These are phyloP conservation scores for Russula compacta DNA, from an alignment of 768 basidiomycete genomes.

Conservation along the genomic window DNA sequence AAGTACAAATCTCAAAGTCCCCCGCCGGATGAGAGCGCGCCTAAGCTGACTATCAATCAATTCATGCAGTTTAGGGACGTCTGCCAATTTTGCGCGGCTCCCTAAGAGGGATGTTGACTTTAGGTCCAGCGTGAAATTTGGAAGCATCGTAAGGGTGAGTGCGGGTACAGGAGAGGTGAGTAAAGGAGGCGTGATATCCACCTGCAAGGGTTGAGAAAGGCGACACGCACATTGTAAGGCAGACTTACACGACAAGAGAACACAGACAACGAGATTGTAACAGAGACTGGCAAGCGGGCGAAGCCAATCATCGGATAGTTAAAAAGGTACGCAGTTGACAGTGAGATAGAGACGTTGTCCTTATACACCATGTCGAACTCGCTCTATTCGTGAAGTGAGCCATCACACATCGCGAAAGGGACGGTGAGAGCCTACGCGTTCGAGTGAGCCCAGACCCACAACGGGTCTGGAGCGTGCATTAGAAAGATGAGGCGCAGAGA, in stretches of 20 bases:
- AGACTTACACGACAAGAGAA: slow-evolving; percentile 57
- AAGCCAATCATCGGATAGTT: slow-evolving; percentile 80
- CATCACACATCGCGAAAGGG: not conserved
- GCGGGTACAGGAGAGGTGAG: slow-evolving; percentile 45
- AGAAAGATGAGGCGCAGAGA: slow-evolving; percentile 67
- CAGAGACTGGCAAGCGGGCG: slow-evolving; percentile 71
- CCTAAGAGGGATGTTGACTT: slow-evolving; percentile 89
- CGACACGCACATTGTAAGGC: not conserved
- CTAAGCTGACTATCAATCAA: slow-evolving; percentile 70
- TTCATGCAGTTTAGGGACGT: slow-evolving; percentile 96
- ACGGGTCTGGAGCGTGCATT: slow-evolving; percentile 50
- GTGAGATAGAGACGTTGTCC: slow-evolving; percentile 75
- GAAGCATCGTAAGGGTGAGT: slow-evolving; percentile 65
- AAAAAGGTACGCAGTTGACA: slow-evolving; percentile 75
- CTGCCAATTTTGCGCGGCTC: slow-evolving; percentile 92
- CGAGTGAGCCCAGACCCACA: slow-evolving; percentile 21
- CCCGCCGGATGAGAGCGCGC: slow-evolving; percentile 29
- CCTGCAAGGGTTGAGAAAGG: slow-evolving; percentile 32
- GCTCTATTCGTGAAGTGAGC: slow-evolving; percentile 39
- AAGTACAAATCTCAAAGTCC: slow-evolving; percentile 58
- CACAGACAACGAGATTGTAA: slow-evolving; percentile 68
- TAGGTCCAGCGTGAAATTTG: slow-evolving; percentile 80
- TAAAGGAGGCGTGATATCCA: slow-evolving; percentile 54
- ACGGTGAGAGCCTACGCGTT: not conserved
- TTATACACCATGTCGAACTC: slow-evolving; percentile 79